phyloP scores from a whole-genome alignment of 768 basidiomycete genomes.

The Daedalea quercina region DNA sequence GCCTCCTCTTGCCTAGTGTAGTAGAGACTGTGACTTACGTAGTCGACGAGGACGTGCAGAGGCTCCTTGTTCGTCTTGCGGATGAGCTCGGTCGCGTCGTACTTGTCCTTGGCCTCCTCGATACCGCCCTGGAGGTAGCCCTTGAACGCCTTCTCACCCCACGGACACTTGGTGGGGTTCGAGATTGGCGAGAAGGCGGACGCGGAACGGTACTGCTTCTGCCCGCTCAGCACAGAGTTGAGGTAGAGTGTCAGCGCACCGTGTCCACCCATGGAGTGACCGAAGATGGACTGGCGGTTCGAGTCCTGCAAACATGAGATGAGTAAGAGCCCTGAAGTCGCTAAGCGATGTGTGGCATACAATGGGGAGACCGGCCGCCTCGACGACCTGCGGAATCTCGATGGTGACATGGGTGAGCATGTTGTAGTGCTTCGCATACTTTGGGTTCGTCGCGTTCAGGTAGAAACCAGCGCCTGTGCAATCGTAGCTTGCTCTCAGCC shows the following conservation, averaged over 20 bases:
- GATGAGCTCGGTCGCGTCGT: conserved; percentile 87
- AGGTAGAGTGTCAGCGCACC: conserved; percentile 92
- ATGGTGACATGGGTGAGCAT: conserved; percentile 83
- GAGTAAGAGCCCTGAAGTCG: not conserved
- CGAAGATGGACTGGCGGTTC: conserved; percentile 80
- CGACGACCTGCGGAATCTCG: conserved; percentile 79
- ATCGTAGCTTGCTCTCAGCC: not conserved
- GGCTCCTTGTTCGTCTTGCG: conserved; percentile 45
- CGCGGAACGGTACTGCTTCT: conserved; percentile 70
- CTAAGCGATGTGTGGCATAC: conserved; percentile 36
- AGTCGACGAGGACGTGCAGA: conserved; percentile 81
- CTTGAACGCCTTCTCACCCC: conserved; percentile 89
- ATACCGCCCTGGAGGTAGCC: conserved; percentile 78
- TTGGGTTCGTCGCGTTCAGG: conserved; percentile 77
- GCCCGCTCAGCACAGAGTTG: conserved; percentile 38
- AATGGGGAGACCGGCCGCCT: conserved; percentile 67
- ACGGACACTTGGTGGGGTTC: conserved; percentile 81
- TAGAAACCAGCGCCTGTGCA: conserved; percentile 83
- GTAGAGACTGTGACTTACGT: conserved; percentile 39
- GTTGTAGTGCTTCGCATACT: conserved; percentile 71
- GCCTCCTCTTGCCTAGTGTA: not conserved
- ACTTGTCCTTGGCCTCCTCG: conserved; percentile 63
- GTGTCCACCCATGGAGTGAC: conserved; percentile 98
- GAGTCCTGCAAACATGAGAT: conserved; percentile 50
- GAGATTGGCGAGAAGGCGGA: conserved; percentile 85